phyloP scores from a whole-genome alignment of 495 filamentous ascomycete genomes.

The Neurospora cerealis region DNA sequence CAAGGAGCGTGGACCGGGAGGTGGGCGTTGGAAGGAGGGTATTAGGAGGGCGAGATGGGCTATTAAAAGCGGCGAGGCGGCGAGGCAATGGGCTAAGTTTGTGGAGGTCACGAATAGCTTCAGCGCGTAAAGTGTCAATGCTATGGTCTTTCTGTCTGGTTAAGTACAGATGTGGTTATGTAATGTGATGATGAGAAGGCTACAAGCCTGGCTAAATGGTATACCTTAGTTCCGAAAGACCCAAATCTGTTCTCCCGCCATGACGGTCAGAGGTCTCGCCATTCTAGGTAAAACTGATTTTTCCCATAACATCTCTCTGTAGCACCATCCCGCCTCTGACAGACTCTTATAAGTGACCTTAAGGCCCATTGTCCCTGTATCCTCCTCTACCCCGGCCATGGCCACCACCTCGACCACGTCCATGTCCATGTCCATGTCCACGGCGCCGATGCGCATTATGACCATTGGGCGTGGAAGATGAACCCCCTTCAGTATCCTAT shows the following conservation, averaged over 20 bases:
- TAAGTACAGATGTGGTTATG: background rate
- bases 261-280: background rate
- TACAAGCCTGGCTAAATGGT: background rate
- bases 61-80: slow-evolving; percentile 69
- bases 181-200: background rate
- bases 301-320: background rate
- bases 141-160: background rate
- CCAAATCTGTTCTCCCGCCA: background rate
- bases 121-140: background rate
- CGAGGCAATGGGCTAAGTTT: slow-evolving; percentile 61
- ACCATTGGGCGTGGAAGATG: background rate
- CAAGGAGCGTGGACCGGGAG: slow-evolving; percentile 68
- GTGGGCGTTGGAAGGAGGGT: slow-evolving; percentile 86
- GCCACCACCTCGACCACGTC: background rate
- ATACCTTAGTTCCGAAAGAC: background rate
- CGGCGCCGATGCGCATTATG: background rate
- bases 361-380: background rate
- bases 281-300: background rate
- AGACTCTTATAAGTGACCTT: background rate
- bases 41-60: slow-evolving; percentile 76
- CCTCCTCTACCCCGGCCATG: background rate
- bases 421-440: background rate
- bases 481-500: slow-evolving; percentile 16
- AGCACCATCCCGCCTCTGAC: background rate
- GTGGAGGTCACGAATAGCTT: slow-evolving; percentile 45